Conservation (phyloP, 1,139 yeast genomes). For the Yamadazyma blattariae region DNA sequence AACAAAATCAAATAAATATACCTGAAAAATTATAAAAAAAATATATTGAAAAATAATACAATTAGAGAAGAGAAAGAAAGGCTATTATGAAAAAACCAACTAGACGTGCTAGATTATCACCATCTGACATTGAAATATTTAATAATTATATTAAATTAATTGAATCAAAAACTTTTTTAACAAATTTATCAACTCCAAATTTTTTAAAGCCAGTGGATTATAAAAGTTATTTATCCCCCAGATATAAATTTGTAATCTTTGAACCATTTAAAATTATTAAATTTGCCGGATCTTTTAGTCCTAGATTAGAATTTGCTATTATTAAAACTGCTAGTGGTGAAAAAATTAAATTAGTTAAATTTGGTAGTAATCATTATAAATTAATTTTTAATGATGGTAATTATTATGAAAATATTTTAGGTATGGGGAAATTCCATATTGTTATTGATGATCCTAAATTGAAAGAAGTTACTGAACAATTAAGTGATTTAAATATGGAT, state of each 20-base stretch:
- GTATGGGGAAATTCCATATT: neutral
- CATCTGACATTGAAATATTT: neutral
- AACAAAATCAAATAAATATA: too few relatives aligned
- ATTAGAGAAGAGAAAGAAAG: too few relatives aligned
- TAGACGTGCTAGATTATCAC: neutral
- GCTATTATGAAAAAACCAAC: too few relatives aligned
- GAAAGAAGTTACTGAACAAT: neutral
- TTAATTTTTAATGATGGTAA: conserved; percentile 6
- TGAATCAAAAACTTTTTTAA: neutral
- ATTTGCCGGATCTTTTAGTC: conserved; percentile 7
- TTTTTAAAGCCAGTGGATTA: too few relatives aligned
- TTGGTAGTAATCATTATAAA: neutral
- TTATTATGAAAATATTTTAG: conserved; percentile 1
- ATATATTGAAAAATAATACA: too few relatives aligned
- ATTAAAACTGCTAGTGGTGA: conserved; percentile 4
- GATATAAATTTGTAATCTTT: neutral
- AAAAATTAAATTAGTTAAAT: conserved; percentile 4
- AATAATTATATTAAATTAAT: neutral
- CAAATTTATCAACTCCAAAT: too few relatives aligned
- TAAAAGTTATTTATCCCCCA: too few relatives aligned
- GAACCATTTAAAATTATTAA: conserved; percentile 5
- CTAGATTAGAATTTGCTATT: conserved; percentile 6
- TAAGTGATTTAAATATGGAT: too few relatives aligned
- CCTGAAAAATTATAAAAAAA: too few relatives aligned
- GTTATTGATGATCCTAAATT: too few relatives aligned